A percentile compares a stretch with the other conserved stretches of the same genome.
These are phyloP conservation scores for Cryptosporidium ubiquitum DNA, from an alignment of 169 alveolate species.

Conservation along the genomic window DNA sequence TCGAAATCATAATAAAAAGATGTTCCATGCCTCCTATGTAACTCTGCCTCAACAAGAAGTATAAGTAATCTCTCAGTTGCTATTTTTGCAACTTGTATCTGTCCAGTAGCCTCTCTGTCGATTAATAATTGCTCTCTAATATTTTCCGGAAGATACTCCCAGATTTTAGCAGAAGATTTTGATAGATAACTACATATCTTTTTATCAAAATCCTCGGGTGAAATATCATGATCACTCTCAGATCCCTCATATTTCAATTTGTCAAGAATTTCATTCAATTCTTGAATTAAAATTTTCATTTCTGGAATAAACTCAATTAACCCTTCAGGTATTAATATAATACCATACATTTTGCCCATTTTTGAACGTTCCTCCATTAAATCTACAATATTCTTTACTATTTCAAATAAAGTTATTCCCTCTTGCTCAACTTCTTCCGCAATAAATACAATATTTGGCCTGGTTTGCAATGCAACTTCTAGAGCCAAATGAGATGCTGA, in stretches of 20 bases:
- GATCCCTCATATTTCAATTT: slow-evolving; percentile 15
- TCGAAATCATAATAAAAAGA: slow-evolving; percentile 59
- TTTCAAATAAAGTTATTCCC: slow-evolving; percentile 87
- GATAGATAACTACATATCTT: slow-evolving; percentile 38
- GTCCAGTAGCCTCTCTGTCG: slow-evolving; percentile 99
- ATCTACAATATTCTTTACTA: slow-evolving; percentile 89
- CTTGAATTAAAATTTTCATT: slow-evolving; percentile 89
- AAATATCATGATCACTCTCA: not conserved
- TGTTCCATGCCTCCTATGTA: slow-evolving; percentile 73
- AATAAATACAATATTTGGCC: slow-evolving; percentile 92
- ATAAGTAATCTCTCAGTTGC: slow-evolving; percentile 97
- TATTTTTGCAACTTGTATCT: slow-evolving; percentile 97
- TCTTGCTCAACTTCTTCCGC: slow-evolving; percentile 94
- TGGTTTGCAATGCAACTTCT: slow-evolving; percentile 96
- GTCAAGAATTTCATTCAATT: slow-evolving; percentile 92
- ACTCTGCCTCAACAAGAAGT: slow-evolving; percentile 88
- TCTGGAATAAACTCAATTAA: slow-evolving; percentile 96
- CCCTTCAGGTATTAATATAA: slow-evolving; percentile 97
- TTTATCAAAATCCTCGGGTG: slow-evolving; percentile 50
- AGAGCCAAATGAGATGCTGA: slow-evolving; percentile 98
- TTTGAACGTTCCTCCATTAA: slow-evolving; percentile 89
- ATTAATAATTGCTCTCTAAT: slow-evolving; percentile 94
- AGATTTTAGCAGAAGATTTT: slow-evolving; percentile 77
- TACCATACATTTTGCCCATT: slow-evolving; percentile 94
- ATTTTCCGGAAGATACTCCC: slow-evolving; percentile 90